A percentile compares a stretch with the other conserved stretches of the same genome.
These are phyloP conservation scores for Dittrichia graveolens DNA, from an alignment of 129 eudicot genomes.

Conservation along the genomic window DNA sequence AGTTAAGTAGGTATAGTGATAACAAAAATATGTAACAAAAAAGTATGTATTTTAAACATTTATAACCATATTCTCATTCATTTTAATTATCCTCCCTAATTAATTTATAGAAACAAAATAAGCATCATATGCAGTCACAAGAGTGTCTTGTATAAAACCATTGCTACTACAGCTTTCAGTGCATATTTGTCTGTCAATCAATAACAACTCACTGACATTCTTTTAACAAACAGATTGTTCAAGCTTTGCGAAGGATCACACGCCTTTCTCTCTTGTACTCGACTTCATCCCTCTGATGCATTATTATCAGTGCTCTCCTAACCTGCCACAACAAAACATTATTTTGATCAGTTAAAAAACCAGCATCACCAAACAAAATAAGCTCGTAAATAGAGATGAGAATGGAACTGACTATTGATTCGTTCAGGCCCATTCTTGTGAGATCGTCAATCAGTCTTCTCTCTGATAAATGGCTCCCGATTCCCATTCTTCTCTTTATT, in stretches of 20 bases:
- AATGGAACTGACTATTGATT: constrained; percentile 67
- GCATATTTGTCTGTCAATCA: not conserved
- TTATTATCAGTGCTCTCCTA: constrained; percentile 86
- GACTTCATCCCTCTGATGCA: constrained; percentile 97
- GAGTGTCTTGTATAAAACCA: too few relatives aligned
- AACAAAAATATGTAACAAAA: too few relatives aligned
- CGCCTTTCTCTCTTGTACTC: constrained; percentile 94
- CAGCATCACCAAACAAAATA: not conserved
- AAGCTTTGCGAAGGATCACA: constrained; percentile 74
- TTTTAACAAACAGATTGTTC: constrained; percentile 19
- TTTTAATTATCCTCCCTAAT: too few relatives aligned
- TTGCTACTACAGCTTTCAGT: not conserved
- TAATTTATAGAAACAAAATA: too few relatives aligned
- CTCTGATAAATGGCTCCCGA: constrained; percentile 95
- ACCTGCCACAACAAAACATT: constrained; percentile 51
- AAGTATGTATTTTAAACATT: too few relatives aligned
- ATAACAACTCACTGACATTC: not conserved
- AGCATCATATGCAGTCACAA: too few relatives aligned
- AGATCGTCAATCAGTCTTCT: constrained; percentile 94
- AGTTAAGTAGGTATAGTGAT: too few relatives aligned
- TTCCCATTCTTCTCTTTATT: constrained; percentile 97
- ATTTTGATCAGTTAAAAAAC: not conserved
- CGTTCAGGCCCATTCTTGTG: constrained; percentile 82
- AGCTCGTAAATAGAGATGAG: not conserved
- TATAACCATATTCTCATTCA: too few relatives aligned